These are phyloP conservation scores for Eucalyptus sp. DNA, from an alignment of 345 rosid genomes.

Conservation along the genomic window DNA sequence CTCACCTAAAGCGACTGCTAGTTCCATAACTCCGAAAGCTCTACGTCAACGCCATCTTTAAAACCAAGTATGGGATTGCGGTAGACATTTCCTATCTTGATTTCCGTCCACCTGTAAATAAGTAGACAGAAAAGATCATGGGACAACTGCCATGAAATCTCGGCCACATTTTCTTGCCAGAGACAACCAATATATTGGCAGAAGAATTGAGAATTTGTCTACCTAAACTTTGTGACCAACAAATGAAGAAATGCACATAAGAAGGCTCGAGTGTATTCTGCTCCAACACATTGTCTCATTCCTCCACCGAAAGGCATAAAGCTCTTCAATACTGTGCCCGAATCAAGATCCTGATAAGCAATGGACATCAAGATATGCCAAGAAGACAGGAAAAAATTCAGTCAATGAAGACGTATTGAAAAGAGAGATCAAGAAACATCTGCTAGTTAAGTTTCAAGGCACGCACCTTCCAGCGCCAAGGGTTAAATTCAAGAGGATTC, in stretches of 20 bases:
- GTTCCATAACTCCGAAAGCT: background rate
- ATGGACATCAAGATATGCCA: background rate
- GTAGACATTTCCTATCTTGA: background rate
- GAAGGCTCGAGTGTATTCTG: conserved; percentile 1
- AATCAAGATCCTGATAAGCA: background rate
- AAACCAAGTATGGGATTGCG: background rate
- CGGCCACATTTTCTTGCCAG: background rate
- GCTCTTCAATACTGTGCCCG: background rate
- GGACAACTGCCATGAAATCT: background rate
- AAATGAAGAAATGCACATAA: conserved; percentile 2
- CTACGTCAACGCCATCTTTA: background rate
- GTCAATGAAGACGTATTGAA: background rate
- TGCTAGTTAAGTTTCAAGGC: background rate
- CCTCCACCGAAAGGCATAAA: conserved; percentile 13
- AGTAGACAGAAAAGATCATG: background rate
- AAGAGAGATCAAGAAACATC: background rate
- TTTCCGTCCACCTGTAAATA: conserved; percentile 4
- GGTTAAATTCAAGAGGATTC: conserved; percentile 15
- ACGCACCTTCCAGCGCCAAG: conserved; percentile 17
- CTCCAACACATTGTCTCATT: conserved; percentile 6
- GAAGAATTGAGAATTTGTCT: background rate
- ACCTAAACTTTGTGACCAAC: conserved; percentile 12
- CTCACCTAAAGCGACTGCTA: background rate
- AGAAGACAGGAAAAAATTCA: background rate
- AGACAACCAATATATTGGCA: background rate